Evolutionary conservation across 352 stramenopile species (phyloP).

Genomic region (Phytophthora citrophthora): DNA sequence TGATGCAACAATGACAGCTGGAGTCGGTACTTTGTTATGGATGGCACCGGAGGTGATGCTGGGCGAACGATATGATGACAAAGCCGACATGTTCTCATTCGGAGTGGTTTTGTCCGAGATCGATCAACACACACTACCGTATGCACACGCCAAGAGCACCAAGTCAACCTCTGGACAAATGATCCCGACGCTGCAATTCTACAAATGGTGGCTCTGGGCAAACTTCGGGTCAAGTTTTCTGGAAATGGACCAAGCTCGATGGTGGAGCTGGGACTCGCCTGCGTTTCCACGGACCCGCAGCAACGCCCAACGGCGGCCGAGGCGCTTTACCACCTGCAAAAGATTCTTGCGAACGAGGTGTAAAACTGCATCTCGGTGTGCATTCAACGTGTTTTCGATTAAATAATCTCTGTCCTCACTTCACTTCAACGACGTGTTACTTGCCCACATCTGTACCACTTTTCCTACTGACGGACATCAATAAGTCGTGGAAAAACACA

Average conservation of each 20-base stretch:
- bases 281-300: constrained; percentile 37
- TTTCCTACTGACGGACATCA: too few relatives aligned
- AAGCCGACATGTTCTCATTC: constrained; percentile 47
- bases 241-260: constrained; percentile 9
- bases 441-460: too few relatives aligned
- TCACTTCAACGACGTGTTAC: too few relatives aligned
- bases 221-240: constrained; percentile 42
- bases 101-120: constrained; percentile 45
- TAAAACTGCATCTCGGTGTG: constrained; percentile 2
- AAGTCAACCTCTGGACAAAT: constrained; percentile 4
- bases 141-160: constrained; percentile 12
- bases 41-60: constrained; percentile 30
- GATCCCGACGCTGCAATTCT: constrained; percentile 41
- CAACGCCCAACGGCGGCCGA: constrained; percentile 39
- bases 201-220: constrained; percentile 45
- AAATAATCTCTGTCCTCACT: too few relatives aligned
- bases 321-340: constrained; percentile 35
- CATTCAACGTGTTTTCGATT: too few relatives aligned
- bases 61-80: constrained; percentile 37
- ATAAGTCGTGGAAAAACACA: too few relatives aligned
- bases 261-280: constrained; percentile 32
- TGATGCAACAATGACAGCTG: constrained; percentile 34
- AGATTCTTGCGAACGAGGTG: constrained; percentile 22
- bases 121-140: constrained; percentile 28
- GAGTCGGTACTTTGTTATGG: constrained; percentile 23